These are phyloP conservation scores for Boletales sp. DNA, from an alignment of 768 basidiomycete genomes.

Conservation along the genomic window DNA sequence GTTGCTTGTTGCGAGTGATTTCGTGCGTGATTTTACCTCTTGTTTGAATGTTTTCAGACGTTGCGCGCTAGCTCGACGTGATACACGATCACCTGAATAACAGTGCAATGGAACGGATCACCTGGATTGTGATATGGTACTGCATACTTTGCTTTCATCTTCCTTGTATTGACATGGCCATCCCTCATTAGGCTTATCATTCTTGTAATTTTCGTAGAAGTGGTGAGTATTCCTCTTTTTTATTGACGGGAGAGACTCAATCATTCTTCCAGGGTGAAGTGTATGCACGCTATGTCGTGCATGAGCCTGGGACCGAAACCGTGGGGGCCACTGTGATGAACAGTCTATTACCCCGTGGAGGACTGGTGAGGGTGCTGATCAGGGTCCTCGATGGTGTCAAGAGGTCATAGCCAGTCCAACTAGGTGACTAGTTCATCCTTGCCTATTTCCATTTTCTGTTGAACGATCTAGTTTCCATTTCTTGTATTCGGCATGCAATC, in stretches of 20 bases:
- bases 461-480: too few relatives aligned
- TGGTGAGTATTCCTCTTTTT: conserved; percentile 43
- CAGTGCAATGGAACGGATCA: conserved; percentile 86
- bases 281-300: conserved; percentile 69
- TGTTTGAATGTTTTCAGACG: background rate
- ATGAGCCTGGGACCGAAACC: conserved; percentile 25
- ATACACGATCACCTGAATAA: conserved; percentile 94
- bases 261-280: conserved; percentile 62
- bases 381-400: conserved; percentile 16
- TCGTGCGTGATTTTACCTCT: conserved; percentile 50
- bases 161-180: conserved; percentile 27
- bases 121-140: conserved; percentile 71
- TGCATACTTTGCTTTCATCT: conserved; percentile 41
- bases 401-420: background rate
- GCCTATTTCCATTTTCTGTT: background rate
- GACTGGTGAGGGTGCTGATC: conserved; percentile 19
- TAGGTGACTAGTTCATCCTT: background rate
- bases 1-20: conserved; percentile 80
- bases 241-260: background rate
- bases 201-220: conserved; percentile 83
- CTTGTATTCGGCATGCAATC: too few relatives aligned
- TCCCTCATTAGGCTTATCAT: conserved; percentile 71
- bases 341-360: conserved; percentile 23
- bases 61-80: conserved; percentile 64
- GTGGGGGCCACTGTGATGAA: conserved; percentile 2